Percentiles rank a stretch among this genome's conserved stretches.
Evolutionary conservation across 2,329 filamentous ascomycete genomes (phyloP).

Genomic region (Pseudocercospora vitis): DNA sequence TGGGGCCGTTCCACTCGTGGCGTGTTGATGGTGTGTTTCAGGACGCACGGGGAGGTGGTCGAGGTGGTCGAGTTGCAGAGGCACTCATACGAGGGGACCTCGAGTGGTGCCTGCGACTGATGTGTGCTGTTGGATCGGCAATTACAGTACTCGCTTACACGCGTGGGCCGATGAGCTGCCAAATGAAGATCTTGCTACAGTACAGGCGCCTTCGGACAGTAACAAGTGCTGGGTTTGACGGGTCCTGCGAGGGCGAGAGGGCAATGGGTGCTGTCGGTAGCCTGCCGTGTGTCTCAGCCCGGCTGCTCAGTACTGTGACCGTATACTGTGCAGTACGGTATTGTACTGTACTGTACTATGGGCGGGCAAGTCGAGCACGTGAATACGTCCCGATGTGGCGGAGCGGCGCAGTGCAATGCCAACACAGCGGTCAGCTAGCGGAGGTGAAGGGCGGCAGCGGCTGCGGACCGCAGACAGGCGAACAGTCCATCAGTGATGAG

Average conservation of each 20-base stretch:
- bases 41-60: not conserved
- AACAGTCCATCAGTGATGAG: too few relatives aligned
- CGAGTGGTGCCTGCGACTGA: not conserved
- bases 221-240: not conserved
- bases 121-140: slow-evolving; percentile 1
- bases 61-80: not conserved
- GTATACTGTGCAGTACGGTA: too few relatives aligned
- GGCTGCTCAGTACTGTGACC: too few relatives aligned
- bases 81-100: not conserved
- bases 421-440: too few relatives aligned
- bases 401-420: slow-evolving; percentile 1
- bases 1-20: not conserved
- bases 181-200: not conserved
- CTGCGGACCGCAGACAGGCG: not conserved
- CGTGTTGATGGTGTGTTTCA: not conserved
- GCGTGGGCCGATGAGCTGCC: not conserved
- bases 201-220: not conserved
- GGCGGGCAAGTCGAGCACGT: not conserved
- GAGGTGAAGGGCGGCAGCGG: not conserved
- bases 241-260: not conserved
- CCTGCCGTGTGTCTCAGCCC: not conserved
- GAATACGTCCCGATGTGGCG: not conserved
- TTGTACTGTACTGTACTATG: not conserved
- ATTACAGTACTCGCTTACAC: slow-evolving; percentile 4
- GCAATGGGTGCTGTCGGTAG: not conserved